Evolutionary conservation across 805 yeast genomes (phyloP).

Genomic region (Zygoascus tannicola): DNA sequence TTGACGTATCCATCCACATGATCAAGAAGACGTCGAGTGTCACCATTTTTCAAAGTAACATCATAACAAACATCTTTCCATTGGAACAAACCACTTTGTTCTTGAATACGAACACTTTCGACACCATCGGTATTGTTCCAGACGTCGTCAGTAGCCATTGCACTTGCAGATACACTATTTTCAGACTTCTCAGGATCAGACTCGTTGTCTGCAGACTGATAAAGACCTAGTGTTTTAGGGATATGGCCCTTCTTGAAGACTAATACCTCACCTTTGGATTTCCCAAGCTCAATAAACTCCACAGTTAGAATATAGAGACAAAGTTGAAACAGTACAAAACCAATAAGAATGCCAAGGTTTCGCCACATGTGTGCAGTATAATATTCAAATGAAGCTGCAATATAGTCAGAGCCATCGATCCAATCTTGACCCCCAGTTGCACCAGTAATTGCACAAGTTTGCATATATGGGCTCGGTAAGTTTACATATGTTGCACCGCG

Average conservation of each 20-base stretch:
- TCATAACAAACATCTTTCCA: constrained; percentile 66
- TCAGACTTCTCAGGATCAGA: constrained; percentile 12
- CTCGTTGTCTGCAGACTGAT: constrained; percentile 15
- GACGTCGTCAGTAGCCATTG: constrained; percentile 1
- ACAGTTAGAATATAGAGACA: constrained; percentile 25
- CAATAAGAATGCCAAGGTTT: constrained; percentile 60
- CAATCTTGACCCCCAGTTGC: constrained; percentile 42
- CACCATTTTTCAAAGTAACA: constrained; percentile 36
- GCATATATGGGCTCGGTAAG: constrained; percentile 21
- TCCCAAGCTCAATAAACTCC: constrained; percentile 27
- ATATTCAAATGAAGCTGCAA: constrained; percentile 42
- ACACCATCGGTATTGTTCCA: constrained; percentile 6
- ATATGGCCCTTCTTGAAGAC: constrained; percentile 30
- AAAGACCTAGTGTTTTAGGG: constrained; percentile 23
- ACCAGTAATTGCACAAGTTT: constrained; percentile 51
- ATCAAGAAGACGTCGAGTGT: constrained; percentile 32
- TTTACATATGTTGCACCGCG: constrained; percentile 44
- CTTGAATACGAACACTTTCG: constrained; percentile 9
- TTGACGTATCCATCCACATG: constrained; percentile 63
- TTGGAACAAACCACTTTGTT: constrained; percentile 41
- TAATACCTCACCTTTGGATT: constrained; percentile 27
- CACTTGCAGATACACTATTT: not conserved
- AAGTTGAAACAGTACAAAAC: constrained; percentile 36
- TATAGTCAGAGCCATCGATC: constrained; percentile 54
- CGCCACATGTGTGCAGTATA: constrained; percentile 62